Evolutionary conservation across 2,329 filamentous ascomycete genomes (phyloP).

Genomic region (Davidsoniella virescens): DNA sequence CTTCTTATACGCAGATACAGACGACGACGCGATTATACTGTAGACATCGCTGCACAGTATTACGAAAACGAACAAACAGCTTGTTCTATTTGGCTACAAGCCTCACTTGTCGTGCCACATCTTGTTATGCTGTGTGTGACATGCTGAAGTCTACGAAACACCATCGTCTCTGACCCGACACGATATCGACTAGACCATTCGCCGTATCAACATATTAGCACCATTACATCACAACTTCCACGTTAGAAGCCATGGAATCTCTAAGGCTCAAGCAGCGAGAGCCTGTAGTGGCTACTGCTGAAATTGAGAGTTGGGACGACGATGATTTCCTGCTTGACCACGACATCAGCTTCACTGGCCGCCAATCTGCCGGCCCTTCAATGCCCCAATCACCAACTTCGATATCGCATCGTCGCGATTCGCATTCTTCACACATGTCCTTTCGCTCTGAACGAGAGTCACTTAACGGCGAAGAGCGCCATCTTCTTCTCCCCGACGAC

Average conservation of each 20-base stretch:
- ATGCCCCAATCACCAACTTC: slow-evolving; percentile 22
- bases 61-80: no score
- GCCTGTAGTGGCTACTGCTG: slow-evolving; percentile 41
- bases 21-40: no score
- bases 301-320: slow-evolving; percentile 65
- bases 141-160: no score
- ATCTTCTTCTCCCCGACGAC: slow-evolving; percentile 68
- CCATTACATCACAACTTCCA: neutral
- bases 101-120: no score
- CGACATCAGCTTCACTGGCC: slow-evolving; percentile 36
- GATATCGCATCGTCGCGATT: slow-evolving; percentile 45
- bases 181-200: neutral
- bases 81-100: no score
- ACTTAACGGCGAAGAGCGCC: slow-evolving; percentile 64
- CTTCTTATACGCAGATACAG: no score
- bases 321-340: slow-evolving; percentile 57
- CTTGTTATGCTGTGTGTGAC: no score
- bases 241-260: slow-evolving; percentile 30
- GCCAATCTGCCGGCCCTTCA: slow-evolving; percentile 31
- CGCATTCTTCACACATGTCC: slow-evolving; percentile 66
- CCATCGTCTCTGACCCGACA: neutral
- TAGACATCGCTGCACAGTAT: no score
- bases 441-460: slow-evolving; percentile 71
- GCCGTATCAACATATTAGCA: neutral
- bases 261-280: slow-evolving; percentile 36